Evolutionary conservation across 2,329 filamentous ascomycete genomes (phyloP), one percentile per base, ranked within the genome.

Genomic region (Epichloe baconii): DNA sequence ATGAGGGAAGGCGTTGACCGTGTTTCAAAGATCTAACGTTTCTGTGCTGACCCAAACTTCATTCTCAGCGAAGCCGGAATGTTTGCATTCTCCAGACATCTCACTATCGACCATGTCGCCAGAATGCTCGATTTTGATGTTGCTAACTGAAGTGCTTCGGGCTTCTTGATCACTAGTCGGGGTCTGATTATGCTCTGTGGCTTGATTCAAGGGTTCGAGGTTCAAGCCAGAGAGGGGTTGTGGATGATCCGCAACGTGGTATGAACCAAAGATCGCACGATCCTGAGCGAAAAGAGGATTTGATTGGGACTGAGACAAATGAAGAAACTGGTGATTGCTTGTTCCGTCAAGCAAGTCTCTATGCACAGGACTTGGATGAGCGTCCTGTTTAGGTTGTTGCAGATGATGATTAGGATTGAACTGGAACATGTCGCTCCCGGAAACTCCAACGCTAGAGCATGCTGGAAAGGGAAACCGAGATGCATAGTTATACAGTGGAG

Each of bases 261-360:
- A 64, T 5, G 64, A 48, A 38, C 54, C 58, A 42, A 64, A 52
- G 17, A 67, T 62, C 19, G 60, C 35, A n/a, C 60, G 58, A 8
- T 66, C 65, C 19, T 65, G 64, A 14, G 61, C 54, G 40, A 66
- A 62, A 19, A 68, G 58, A 11, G 66, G 63, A 36, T 68, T 68
- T 1, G 58, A 55, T 44, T 62, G 62, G 19, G 66, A 49, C 15
- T 62, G 61, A 15, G 66, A 48, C 11, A 64, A 54, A 10, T 57
- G 53, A 17, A 65, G 51, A 48, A 63, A 67, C 5, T 61, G 60
- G 14, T 44, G 60, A 5, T 53, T 57, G 35, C 48, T 54, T 8
- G 57, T 48, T 41, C 52, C 57, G 21, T 57, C 54, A 5, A 59
- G 15, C 4, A 57, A 42, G n/a, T 63, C 60, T 12, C 55, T 53